phyloP scores from a whole-genome alignment of 1,284 basidiomycete genomes.

The Sporisorium graminicola region DNA sequence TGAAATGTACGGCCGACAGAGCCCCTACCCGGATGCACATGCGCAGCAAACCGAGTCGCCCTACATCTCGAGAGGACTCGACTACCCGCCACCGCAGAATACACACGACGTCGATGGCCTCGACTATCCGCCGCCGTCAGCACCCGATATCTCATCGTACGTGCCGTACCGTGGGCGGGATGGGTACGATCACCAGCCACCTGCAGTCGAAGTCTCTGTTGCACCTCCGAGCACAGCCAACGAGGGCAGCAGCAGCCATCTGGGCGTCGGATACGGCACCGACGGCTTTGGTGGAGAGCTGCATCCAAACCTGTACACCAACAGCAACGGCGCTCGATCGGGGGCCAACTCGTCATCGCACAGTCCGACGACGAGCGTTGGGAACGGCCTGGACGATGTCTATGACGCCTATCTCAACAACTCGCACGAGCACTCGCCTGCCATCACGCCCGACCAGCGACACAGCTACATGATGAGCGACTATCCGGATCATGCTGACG shows the following conservation, averaged over 20 bases:
- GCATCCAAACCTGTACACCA: slow-evolving; percentile 36
- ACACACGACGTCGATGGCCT: slow-evolving; percentile 43
- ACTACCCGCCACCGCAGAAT: slow-evolving; percentile 49
- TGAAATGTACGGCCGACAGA: slow-evolving; percentile 29
- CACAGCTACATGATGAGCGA: slow-evolving; percentile 54
- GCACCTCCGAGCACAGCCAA: slow-evolving; percentile 17
- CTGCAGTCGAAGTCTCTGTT: slow-evolving; percentile 23
- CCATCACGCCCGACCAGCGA: slow-evolving; percentile 31
- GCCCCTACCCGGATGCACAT: slow-evolving; percentile 13
- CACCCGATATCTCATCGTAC: slow-evolving; percentile 40
- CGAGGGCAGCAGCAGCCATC: slow-evolving; percentile 12
- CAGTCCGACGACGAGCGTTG: slow-evolving; percentile 24
- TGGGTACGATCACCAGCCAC: slow-evolving; percentile 6
- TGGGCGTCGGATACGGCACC: slow-evolving; percentile 31
- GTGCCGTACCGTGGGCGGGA: slow-evolving; percentile 28
- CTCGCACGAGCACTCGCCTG: slow-evolving; percentile 30
- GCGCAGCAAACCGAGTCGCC: slow-evolving; percentile 23
- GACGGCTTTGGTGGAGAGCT: slow-evolving; percentile 43
- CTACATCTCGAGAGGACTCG: slow-evolving; percentile 30
- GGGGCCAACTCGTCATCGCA: slow-evolving; percentile 25
- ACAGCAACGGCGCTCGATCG: slow-evolving; percentile 22
- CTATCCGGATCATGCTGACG: slow-evolving; percentile 12
- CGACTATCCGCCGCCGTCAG: slow-evolving; percentile 43
- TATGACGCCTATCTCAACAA: slow-evolving; percentile 50
- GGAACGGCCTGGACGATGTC: slow-evolving; percentile 36